Evolutionary conservation across 441 rosid species (phyloP).

Genomic region (Euphorbia celastroides): DNA sequence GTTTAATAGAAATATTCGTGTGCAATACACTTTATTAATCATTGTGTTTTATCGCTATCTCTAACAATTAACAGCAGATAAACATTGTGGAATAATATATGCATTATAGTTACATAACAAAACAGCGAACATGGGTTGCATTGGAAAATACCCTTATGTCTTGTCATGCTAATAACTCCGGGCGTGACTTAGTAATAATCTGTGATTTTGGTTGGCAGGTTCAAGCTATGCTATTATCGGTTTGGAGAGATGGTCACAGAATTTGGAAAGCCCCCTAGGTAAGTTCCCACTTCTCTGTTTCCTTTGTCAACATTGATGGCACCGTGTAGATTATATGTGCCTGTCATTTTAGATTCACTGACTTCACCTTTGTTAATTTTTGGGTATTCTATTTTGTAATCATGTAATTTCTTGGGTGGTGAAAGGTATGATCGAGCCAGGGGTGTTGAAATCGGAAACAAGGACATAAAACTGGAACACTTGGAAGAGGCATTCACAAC

Average conservation of each 20-base stretch:
- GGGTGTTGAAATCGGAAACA: slow-evolving; percentile 94
- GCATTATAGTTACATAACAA: not conserved
- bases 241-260: slow-evolving; percentile 92
- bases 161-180: not conserved
- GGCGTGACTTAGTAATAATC: not conserved
- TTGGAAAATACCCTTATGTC: not conserved
- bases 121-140: not conserved
- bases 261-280: slow-evolving; percentile 90
- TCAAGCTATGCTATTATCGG: slow-evolving; percentile 89
- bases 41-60: not conserved
- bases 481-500: slow-evolving; percentile 97
- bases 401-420: slow-evolving; percentile 9
- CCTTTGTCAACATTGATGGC: not conserved
- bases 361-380: not conserved
- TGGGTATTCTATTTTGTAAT: not conserved
- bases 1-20: not conserved
- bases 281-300: slow-evolving; percentile 21
- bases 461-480: slow-evolving; percentile 77
- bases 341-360: not conserved
- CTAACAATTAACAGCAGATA: too few species aligned
- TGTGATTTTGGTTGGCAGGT: slow-evolving; percentile 42
- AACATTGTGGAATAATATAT: not conserved
- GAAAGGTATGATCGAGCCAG: slow-evolving; percentile 90
- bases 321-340: not conserved
- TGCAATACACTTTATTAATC: not conserved